Evolutionary conservation across 1,284 basidiomycete species (phyloP), one percentile per base, ranked within the genome.

Genomic region (Earliella scabrosa): DNA sequence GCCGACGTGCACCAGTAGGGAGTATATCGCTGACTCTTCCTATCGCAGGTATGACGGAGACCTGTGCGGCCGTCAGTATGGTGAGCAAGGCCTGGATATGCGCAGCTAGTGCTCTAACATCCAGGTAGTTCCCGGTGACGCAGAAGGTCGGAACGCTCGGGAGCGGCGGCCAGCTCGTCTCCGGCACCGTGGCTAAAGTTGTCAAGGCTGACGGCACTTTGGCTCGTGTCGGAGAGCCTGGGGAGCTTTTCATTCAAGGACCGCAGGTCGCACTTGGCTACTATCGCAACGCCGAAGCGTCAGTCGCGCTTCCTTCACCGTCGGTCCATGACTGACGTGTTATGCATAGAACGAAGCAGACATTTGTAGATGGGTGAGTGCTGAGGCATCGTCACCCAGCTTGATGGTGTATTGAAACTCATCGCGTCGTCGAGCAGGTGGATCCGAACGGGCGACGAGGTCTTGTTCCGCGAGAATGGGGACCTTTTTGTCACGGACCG

Each of bases 381-480:
- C n/a, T n/a, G n/a, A n/a, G 27, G 35, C 18, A 38, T 13, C 21
- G 39, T 21, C 39, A 4, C 13, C 7, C 16, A 9, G 13, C 29
- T 14, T 20, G 3, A 10, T 14, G n/a, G 7, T 24, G 4, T 11
- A 13, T 16, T 16, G 36, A 39, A n/a, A 24, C 8, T 4, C 11
- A 41, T 41, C 9, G 29, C 11, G 8, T 3, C 27, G 27, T 13
- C n/a, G 1, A 5, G 21, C 11, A 48, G 46, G 4, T 91, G 86
- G 86, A 77, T 91, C 6, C 79, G 77, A 41, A 90, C 88, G 0
- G 88, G 89, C 2, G 89, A 91, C 63, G 82, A 87, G 66, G 88
- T 83, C 4, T 71, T 76, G 56, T 78, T 90, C 50, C 75, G 79
- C 44, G 69, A 77, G 61, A 77, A 85, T 54, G 78, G 79, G 8